Conservation (phyloP, 2,329 filamentous ascomycete genomes). For the Dryadomyces quercus-mongolicae region DNA sequence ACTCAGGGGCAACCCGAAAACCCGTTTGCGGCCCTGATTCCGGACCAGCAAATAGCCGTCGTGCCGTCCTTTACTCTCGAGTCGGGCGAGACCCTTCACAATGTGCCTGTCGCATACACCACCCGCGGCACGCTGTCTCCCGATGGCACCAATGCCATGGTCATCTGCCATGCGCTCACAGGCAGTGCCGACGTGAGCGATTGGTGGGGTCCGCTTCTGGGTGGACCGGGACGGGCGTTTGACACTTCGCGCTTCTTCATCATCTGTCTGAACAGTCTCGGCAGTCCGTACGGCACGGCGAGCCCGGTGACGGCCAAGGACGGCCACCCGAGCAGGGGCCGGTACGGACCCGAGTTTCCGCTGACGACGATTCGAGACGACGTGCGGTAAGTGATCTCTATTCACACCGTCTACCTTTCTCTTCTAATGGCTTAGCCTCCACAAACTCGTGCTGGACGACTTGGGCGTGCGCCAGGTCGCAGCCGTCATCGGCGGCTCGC, state of each 20-base stretch:
- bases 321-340: conserved; percentile 58
- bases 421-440: conserved; percentile 39
- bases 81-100: conserved; percentile 71
- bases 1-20: conserved; percentile 70
- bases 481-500: conserved; percentile 69
- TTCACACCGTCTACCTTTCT: background rate
- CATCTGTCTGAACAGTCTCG: conserved; percentile 75
- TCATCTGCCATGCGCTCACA: conserved; percentile 74
- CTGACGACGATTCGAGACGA: conserved; percentile 92
- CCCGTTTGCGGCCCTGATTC: conserved; percentile 75
- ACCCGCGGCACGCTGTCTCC: conserved; percentile 49
- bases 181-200: conserved; percentile 76
- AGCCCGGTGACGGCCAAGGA: conserved; percentile 83
- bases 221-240: conserved; percentile 66
- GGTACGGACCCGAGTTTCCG: conserved; percentile 92
- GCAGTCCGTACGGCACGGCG: conserved; percentile 77
- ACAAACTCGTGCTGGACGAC: conserved; percentile 69
- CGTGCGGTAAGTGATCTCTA: conserved; percentile 63
- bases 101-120: conserved; percentile 61
- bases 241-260: conserved; percentile 76
- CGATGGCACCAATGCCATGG: conserved; percentile 54
- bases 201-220: conserved; percentile 79
- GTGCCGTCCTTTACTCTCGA: conserved; percentile 87
- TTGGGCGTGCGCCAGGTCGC: conserved; percentile 69
- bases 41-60: conserved; percentile 76